Percentiles rank a stretch among this genome's conserved stretches.
phyloP scores from a whole-genome alignment of 768 basidiomycete genomes.

The Lanmaoa pseudosensibilis region DNA sequence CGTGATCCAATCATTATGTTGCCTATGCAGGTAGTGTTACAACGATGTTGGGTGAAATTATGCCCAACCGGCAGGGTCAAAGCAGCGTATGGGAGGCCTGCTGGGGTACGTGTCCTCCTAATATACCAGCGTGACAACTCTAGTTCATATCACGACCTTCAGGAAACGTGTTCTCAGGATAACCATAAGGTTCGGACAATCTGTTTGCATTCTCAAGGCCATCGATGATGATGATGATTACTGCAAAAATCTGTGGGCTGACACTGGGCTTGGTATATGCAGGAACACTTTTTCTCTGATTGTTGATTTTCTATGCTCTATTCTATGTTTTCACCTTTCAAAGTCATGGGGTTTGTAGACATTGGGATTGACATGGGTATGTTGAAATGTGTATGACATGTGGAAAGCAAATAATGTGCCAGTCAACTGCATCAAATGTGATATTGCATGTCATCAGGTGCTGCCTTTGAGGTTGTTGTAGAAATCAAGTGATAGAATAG shows the following conservation, averaged over 20 bases:
- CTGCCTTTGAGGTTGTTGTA: background rate
- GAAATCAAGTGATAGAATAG: background rate
- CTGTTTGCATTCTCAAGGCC: conserved; percentile 58
- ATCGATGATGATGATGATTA: conserved; percentile 74
- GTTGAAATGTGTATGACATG: too few relatives aligned
- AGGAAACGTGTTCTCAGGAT: conserved; percentile 29
- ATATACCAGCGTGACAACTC: conserved; percentile 76
- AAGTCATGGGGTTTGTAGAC: conserved; percentile 80
- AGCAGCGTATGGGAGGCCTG: conserved; percentile 94
- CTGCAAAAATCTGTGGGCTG: conserved; percentile 74
- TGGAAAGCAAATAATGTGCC: too few relatives aligned
- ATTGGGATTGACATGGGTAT: too few relatives aligned
- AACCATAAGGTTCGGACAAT: conserved; percentile 35
- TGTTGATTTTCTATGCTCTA: conserved; percentile 87
- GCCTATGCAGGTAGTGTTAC: conserved; percentile 47
- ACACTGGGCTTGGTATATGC: conserved; percentile 82
- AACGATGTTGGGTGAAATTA: conserved; percentile 60
- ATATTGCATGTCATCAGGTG: too few relatives aligned
- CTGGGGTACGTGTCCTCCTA: conserved; percentile 85
- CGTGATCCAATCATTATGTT: background rate
- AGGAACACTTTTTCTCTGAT: conserved; percentile 97
- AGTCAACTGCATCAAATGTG: too few relatives aligned
- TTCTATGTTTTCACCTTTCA: conserved; percentile 92
- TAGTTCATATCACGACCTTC: conserved; percentile 66
- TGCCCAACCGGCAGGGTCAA: conserved; percentile 79